Percentiles rank a stretch among this genome's conserved stretches.
Evolutionary conservation across 768 basidiomycete genomes (phyloP).

Genomic region (Tylopilus vinaceipallidus): DNA sequence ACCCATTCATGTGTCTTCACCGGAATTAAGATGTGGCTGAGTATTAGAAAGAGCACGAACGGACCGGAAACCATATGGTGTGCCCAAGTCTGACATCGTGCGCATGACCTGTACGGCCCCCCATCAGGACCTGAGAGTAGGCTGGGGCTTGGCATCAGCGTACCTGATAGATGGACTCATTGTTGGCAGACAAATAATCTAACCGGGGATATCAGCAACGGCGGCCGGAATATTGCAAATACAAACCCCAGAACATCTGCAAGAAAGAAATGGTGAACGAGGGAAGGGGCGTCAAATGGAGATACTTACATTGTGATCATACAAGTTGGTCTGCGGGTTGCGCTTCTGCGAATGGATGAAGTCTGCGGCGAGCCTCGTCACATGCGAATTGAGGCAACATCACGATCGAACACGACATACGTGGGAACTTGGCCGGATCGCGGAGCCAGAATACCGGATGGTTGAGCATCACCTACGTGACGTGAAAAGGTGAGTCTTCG

Average conservation of each 20-base stretch:
- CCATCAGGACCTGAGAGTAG: not conserved
- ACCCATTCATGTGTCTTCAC: conserved; percentile 45
- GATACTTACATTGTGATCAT: conserved; percentile 32
- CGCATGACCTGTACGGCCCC: conserved; percentile 38
- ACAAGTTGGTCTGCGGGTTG: conserved; percentile 50
- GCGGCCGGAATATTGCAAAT: not conserved
- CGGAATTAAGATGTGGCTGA: not conserved
- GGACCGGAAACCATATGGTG: conserved; percentile 45
- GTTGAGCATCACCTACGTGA: conserved; percentile 34
- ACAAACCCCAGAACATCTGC: conserved; percentile 23
- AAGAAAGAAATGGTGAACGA: not conserved
- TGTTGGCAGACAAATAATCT: conserved; percentile 48
- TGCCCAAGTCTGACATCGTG: conserved; percentile 54
- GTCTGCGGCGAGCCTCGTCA: conserved; percentile 30
- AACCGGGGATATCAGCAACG: not conserved
- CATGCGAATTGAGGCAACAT: not conserved
- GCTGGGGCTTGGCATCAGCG: not conserved
- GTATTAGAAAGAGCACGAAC: conserved; percentile 4
- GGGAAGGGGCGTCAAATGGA: not conserved
- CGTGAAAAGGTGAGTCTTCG: not conserved
- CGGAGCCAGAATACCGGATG: conserved; percentile 50
- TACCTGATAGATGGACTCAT: conserved; percentile 44
- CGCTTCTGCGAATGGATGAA: conserved; percentile 39
- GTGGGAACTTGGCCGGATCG: conserved; percentile 48
- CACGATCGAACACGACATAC: conserved; percentile 16